Conservation (phyloP, 495 filamentous ascomycete species). For the Hyaloscypha bicolor region DNA sequence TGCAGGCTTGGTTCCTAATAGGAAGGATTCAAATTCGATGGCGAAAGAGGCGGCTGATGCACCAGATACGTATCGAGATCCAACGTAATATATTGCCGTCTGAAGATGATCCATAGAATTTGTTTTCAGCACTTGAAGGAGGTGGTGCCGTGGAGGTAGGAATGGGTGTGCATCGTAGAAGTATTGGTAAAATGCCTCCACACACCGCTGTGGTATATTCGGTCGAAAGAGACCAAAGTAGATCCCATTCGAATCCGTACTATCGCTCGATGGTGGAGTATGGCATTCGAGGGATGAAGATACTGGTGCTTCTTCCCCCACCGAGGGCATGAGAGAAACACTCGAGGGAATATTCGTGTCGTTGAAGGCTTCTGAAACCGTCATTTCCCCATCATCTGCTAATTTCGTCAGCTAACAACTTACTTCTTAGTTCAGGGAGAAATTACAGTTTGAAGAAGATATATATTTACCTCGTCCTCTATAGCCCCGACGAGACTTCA, state of each 20-base stretch:
- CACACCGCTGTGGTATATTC: slow-evolving; percentile 36
- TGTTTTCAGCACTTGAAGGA: slow-evolving; percentile 47
- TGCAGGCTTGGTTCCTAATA: slow-evolving; percentile 40
- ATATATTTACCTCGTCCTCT: slow-evolving; percentile 16
- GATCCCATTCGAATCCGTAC: not conserved
- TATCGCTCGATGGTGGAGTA: not conserved
- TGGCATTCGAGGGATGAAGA: not conserved
- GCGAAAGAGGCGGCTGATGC: slow-evolving; percentile 52
- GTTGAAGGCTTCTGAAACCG: not conserved
- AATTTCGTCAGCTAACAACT: not conserved
- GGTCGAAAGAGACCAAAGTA: slow-evolving; percentile 1
- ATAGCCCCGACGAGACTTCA: slow-evolving; percentile 20
- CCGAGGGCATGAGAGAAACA: not conserved
- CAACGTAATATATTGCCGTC: slow-evolving; percentile 69
- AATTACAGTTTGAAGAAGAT: slow-evolving; percentile 1
- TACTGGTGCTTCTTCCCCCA: not conserved
- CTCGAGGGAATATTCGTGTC: not conserved
- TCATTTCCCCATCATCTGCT: not conserved
- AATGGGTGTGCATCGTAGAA: slow-evolving; percentile 74
- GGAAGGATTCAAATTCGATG: slow-evolving; percentile 53
- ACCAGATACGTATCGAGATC: slow-evolving; percentile 57
- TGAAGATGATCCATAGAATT: slow-evolving; percentile 46
- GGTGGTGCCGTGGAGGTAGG: slow-evolving; percentile 52
- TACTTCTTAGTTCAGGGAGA: slow-evolving; percentile 1
- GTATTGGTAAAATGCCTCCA: slow-evolving; percentile 57